A percentile compares a stretch with the other conserved stretches of the same genome.
These are phyloP conservation scores for Neonectria hederae DNA, from an alignment of 2,329 filamentous ascomycete genomes.

Conservation along the genomic window DNA sequence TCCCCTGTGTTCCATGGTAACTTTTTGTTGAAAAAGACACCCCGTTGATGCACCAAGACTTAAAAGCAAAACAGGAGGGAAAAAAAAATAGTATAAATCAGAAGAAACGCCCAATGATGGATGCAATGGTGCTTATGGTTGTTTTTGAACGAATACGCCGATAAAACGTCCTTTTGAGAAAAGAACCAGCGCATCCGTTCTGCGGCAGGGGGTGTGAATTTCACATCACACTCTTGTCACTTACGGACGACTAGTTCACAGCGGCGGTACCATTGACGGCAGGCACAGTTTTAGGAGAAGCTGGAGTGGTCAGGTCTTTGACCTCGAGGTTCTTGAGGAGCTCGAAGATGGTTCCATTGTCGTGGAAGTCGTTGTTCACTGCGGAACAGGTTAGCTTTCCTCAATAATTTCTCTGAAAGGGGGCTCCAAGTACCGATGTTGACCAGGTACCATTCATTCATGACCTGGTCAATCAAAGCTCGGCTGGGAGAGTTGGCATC, in stretches of 20 bases:
- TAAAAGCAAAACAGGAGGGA: slow-evolving; percentile 19
- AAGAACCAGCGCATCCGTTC: slow-evolving; percentile 9
- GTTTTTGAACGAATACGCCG: slow-evolving; percentile 17
- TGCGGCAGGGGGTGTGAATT: neutral
- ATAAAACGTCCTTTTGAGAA: slow-evolving; percentile 13
- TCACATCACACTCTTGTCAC: neutral
- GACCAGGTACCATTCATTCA: slow-evolving; percentile 91
- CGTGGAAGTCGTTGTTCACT: slow-evolving; percentile 99
- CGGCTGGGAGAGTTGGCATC: slow-evolving; percentile 79
- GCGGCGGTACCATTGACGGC: slow-evolving; percentile 27
- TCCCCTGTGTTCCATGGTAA: slow-evolving; percentile 46
- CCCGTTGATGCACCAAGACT: slow-evolving; percentile 37
- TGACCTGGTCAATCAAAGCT: slow-evolving; percentile 80
- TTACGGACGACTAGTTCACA: slow-evolving; percentile 28
- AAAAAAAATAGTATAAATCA: slow-evolving; percentile 23
- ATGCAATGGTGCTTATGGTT: slow-evolving; percentile 22
- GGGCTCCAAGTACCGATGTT: slow-evolving; percentile 79
- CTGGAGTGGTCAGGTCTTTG: slow-evolving; percentile 65
- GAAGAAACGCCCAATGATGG: slow-evolving; percentile 27
- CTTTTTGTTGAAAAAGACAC: slow-evolving; percentile 57
- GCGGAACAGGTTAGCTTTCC: slow-evolving; percentile 6
- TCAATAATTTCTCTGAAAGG: slow-evolving; percentile 9
- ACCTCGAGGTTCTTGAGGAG: slow-evolving; percentile 82
- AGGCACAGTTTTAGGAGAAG: slow-evolving; percentile 40
- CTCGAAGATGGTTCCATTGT: slow-evolving; percentile 81